Percentiles rank a stretch among this genome's conserved stretches.
phyloP scores from a whole-genome alignment of 805 yeast genomes.

The Cyberlindnera meyerae region DNA sequence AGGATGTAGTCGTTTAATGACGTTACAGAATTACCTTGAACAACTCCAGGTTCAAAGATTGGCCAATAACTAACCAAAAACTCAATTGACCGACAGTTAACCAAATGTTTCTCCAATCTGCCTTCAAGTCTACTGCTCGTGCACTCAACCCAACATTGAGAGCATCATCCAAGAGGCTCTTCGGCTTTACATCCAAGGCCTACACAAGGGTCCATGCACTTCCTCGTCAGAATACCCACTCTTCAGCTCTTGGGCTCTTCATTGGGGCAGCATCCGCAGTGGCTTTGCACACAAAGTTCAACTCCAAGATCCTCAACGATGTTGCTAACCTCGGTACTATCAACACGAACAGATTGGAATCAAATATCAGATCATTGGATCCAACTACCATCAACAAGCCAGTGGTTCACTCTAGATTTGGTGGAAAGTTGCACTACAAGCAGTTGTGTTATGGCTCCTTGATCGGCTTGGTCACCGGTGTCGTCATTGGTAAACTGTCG shows the following conservation, averaged over 20 bases:
- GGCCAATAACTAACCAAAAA: no score
- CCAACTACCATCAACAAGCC: slow-evolving; percentile 10
- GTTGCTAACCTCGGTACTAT: slow-evolving; percentile 22
- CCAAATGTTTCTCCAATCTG: slow-evolving; percentile 17
- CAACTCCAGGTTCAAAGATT: no score
- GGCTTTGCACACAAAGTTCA: slow-evolving; percentile 8
- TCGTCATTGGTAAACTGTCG: slow-evolving; percentile 54
- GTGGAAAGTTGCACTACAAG: slow-evolving; percentile 47
- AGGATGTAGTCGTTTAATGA: no score
- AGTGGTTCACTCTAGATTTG: slow-evolving; percentile 26
- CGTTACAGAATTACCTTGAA: no score
- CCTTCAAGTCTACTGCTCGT: slow-evolving; percentile 15
- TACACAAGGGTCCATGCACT: slow-evolving; percentile 2
- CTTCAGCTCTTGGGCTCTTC: slow-evolving; percentile 18
- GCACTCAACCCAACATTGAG: slow-evolving; percentile 11
- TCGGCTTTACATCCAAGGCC: slow-evolving; percentile 3
- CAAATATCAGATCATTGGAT: slow-evolving; percentile 9
- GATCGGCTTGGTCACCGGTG: slow-evolving; percentile 52
- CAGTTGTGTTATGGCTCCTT: slow-evolving; percentile 59
- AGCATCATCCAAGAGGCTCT: slow-evolving; percentile 7
- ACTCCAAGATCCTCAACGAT: slow-evolving; percentile 25
- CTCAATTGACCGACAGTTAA: no score
- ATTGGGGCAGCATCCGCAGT: slow-evolving; percentile 24
- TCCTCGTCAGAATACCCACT: not conserved
- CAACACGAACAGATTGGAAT: slow-evolving; percentile 10